These are phyloP conservation scores for Candida nemodendra DNA, from an alignment of 805 yeast species.

Conservation along the genomic window DNA sequence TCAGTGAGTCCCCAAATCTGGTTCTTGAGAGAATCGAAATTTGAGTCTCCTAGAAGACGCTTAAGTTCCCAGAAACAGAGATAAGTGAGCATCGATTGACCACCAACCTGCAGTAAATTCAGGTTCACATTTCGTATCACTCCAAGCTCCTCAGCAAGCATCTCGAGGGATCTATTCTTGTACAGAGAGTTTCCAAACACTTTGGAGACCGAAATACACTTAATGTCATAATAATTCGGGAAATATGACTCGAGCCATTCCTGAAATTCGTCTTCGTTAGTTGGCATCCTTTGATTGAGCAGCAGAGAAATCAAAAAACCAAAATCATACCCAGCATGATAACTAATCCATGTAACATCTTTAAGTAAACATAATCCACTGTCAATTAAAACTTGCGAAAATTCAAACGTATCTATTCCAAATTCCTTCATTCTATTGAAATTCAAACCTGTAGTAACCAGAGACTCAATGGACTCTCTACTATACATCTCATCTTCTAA, in stretches of 20 bases:
- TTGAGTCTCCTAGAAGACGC: slow-evolving; percentile 22
- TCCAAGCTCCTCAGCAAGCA: slow-evolving; percentile 67
- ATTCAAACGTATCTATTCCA: slow-evolving; percentile 78
- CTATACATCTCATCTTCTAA: slow-evolving; percentile 79
- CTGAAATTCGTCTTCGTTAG: slow-evolving; percentile 73
- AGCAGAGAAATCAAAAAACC: slow-evolving; percentile 82
- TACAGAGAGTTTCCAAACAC: slow-evolving; percentile 20
- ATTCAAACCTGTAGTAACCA: slow-evolving; percentile 80
- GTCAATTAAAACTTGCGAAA: slow-evolving; percentile 81
- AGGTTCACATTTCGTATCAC: slow-evolving; percentile 57
- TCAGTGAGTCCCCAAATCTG: slow-evolving; percentile 33
- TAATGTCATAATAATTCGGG: slow-evolving; percentile 83
- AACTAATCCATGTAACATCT: slow-evolving; percentile 81
- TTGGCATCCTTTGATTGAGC: slow-evolving; percentile 75
- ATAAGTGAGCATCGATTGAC: slow-evolving; percentile 59
- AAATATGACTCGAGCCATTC: slow-evolving; percentile 69
- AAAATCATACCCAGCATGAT: slow-evolving; percentile 91
- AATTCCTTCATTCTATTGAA: slow-evolving; percentile 67
- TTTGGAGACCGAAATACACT: slow-evolving; percentile 41
- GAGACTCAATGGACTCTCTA: slow-evolving; percentile 75
- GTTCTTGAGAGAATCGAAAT: slow-evolving; percentile 22
- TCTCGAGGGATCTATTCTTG: slow-evolving; percentile 48
- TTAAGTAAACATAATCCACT: slow-evolving; percentile 80
- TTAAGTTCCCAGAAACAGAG: slow-evolving; percentile 62
- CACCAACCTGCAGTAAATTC: slow-evolving; percentile 56